Evolutionary conservation across 495 filamentous ascomycete genomes (phyloP).

Genomic region (Glarea lozoyensis): DNA sequence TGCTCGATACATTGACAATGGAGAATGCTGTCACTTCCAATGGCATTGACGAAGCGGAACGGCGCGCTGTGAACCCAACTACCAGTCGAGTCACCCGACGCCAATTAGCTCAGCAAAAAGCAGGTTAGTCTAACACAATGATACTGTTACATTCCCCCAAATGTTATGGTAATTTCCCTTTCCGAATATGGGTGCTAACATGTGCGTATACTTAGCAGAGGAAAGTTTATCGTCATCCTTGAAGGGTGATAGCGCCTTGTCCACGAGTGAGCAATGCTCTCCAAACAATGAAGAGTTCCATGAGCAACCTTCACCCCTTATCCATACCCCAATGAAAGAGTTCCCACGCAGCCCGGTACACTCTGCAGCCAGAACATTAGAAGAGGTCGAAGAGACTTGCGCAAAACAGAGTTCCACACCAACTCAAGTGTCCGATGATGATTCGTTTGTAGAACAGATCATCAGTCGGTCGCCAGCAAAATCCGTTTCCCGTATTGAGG

Average conservation of each 20-base stretch:
- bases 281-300: not conserved
- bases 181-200: too few species aligned
- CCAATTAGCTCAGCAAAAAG: constrained; percentile 33
- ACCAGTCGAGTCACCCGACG: constrained; percentile 28
- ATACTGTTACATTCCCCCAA: too few species aligned
- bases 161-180: too few species aligned
- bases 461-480: constrained; percentile 30
- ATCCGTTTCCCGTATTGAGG: constrained; percentile 49
- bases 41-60: not conserved
- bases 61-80: constrained; percentile 16
- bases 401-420: constrained; percentile 2
- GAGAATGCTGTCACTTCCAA: constrained; percentile 7
- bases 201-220: too few species aligned
- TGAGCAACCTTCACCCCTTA: not conserved
- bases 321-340: constrained; percentile 3
- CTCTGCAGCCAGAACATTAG: constrained; percentile 12
- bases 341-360: too few species aligned
- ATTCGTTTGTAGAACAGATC: constrained; percentile 33
- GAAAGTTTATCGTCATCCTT: too few species aligned
- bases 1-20: constrained; percentile 1
- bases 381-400: constrained; percentile 17
- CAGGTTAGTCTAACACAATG: constrained; percentile 33
- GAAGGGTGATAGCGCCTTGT: too few species aligned
- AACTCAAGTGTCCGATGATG: constrained; percentile 9
- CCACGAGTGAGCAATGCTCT: too few species aligned